Evolutionary conservation across 192 early-diverging fungal species (phyloP).

Genomic region (Umbelopsis sp.): DNA sequence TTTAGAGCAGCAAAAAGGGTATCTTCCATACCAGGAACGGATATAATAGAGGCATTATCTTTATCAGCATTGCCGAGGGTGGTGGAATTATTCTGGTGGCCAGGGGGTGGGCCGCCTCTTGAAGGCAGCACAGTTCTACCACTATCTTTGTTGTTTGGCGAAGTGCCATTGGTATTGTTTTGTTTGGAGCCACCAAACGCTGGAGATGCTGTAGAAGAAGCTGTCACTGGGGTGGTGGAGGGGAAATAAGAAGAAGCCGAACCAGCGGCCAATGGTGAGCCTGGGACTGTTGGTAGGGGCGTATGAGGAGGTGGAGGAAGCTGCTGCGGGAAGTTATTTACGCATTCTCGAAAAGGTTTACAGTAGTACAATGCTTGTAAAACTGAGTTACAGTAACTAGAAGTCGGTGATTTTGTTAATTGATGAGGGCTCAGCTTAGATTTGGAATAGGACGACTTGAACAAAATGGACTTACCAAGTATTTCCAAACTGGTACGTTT

Average conservation of each 20-base stretch:
- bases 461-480: constrained; percentile 63
- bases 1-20: constrained; percentile 84
- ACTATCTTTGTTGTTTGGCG: not conserved
- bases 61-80: not conserved
- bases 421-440: not conserved
- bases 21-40: constrained; percentile 63
- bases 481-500: constrained; percentile 71
- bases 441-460: not conserved
- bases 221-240: constrained; percentile 2
- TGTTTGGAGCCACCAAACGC: not conserved
- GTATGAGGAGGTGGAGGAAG: constrained; percentile 20
- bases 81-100: not conserved
- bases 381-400: constrained; percentile 93
- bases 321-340: constrained; percentile 71
- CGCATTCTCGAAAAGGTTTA: constrained; percentile 91
- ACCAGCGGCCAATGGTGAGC: constrained; percentile 38
- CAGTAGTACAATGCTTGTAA: constrained; percentile 96
- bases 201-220: constrained; percentile 1
- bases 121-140: not conserved
- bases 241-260: constrained; percentile 16
- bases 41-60: constrained; percentile 6
- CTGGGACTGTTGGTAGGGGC: constrained; percentile 26
- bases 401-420: not conserved
- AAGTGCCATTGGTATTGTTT: constrained; percentile 4
- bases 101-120: constrained; percentile 10